These are phyloP conservation scores for Yarrowia porcina DNA, from an alignment of 805 yeast genomes.

Conservation along the genomic window DNA sequence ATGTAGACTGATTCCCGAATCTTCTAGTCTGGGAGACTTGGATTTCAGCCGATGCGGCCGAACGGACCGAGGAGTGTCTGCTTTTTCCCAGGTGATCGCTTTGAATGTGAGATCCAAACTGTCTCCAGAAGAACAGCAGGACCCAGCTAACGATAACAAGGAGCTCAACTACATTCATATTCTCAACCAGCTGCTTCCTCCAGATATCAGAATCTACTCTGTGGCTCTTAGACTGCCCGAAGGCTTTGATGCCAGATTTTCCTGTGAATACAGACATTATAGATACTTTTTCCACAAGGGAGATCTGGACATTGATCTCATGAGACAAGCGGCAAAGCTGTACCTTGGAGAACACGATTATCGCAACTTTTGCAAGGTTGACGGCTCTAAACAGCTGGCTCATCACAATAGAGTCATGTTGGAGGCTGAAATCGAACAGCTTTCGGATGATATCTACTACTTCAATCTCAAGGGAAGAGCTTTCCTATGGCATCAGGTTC, in stretches of 20 bases:
- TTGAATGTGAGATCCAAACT: constrained; percentile 69
- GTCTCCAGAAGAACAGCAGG: constrained; percentile 56
- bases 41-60: constrained; percentile 89
- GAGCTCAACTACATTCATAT: constrained; percentile 77
- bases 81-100: constrained; percentile 91
- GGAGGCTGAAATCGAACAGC: constrained; percentile 47
- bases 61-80: constrained; percentile 96
- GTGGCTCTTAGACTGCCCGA: constrained; percentile 79
- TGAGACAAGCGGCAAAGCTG: constrained; percentile 63
- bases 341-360: constrained; percentile 82
- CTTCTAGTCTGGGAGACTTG: constrained; percentile 42
- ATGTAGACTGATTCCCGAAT: constrained; percentile 20
- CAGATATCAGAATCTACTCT: constrained; percentile 78
- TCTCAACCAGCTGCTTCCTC: constrained; percentile 73
- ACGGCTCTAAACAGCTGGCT: constrained; percentile 87
- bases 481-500: constrained; percentile 95
- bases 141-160: constrained; percentile 52
- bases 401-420: constrained; percentile 67
- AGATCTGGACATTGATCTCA: constrained; percentile 57
- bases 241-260: constrained; percentile 87
- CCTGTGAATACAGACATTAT: constrained; percentile 83
- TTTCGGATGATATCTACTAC: constrained; percentile 50
- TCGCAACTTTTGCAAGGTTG: constrained; percentile 90
- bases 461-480: constrained; percentile 85
- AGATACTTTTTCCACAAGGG: constrained; percentile 59